Evolutionary conservation across 306 rosid genomes (phyloP).

Genomic region (Corylus heterophylla): DNA sequence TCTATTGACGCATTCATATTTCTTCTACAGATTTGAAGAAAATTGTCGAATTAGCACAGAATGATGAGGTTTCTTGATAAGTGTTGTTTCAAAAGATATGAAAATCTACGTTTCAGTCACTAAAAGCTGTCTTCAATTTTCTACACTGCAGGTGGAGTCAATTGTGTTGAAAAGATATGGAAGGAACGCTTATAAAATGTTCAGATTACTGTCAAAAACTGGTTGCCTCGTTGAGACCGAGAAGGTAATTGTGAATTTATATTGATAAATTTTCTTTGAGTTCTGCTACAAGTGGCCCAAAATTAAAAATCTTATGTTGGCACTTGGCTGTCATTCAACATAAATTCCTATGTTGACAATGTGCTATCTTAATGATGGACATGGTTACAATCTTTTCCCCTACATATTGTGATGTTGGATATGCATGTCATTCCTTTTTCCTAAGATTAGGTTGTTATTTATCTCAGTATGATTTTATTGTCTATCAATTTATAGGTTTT

Average conservation of each 20-base stretch:
- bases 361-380: background rate
- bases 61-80: conserved; percentile 65
- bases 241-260: conserved; percentile 48
- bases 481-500: background rate
- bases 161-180: conserved; percentile 79
- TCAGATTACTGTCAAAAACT: conserved; percentile 68
- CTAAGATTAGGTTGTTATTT: background rate
- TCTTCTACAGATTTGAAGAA: conserved; percentile 66
- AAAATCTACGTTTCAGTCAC: conserved; percentile 5
- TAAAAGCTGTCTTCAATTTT: conserved; percentile 28
- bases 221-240: conserved; percentile 63
- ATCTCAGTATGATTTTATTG: background rate
- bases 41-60: conserved; percentile 64
- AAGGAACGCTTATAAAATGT: conserved; percentile 76
- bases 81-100: conserved; percentile 7
- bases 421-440: background rate
- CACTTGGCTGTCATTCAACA: background rate
- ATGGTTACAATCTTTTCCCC: background rate
- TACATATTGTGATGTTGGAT: background rate
- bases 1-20: conserved; percentile 19
- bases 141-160: conserved; percentile 72
- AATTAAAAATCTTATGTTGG: background rate
- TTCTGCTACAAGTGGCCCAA: background rate
- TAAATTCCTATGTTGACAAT: background rate
- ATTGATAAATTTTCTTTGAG: background rate